Evolutionary conservation across 768 basidiomycete species (phyloP), one percentile per base, ranked within the genome.

Genomic region (Pholiota molesta): DNA sequence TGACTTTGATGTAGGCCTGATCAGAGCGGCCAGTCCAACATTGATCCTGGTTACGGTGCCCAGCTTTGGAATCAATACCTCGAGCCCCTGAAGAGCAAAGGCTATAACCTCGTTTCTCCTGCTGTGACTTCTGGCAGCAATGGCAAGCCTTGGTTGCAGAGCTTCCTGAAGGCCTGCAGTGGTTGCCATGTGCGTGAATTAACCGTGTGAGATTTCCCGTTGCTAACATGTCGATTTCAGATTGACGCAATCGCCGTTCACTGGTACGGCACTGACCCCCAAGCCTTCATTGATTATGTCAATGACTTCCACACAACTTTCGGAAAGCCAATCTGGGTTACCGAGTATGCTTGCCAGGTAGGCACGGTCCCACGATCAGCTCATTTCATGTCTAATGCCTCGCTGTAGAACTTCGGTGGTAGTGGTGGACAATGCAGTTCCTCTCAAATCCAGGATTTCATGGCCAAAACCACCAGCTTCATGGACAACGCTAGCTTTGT

Each of bases 331-430:
- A 75, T 93, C 68, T 85, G 82, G 81, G 71, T 89, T 61, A 90
- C 90, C 4, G 92, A 95, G 69, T 87, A 84, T 66, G 91, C 90
- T 62, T 87, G 85, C 76, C 78, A 86, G 77, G 90, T 85, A 61
- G 17, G 62, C 47, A 10, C 21, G 26, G 9, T 13, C 26, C 8
- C 2, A 1, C 8, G 1, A 61, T 19, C 6, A 10, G 23, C 54
- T 33, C 19, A 21, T 39, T 49, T 4, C 2, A 1, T 17, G 21
- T 39, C 33, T 57, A 16, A 16, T 14, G 2, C 33, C 5, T 13
- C 33, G 60, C 55, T 42, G 26, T 60, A 91, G 85, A 79, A 88
- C 76, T 92, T 87, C 71, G 73, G 73, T 65, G 79, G 79, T n/a
- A n/a, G n/a, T 11, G 79, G 78, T 19, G 62, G 71, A 1, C 83